A percentile compares a stretch with the other conserved stretches of the same genome.
phyloP scores from a whole-genome alignment of 2,329 filamentous ascomycete genomes.

The Kalaharituber pfeilii region DNA sequence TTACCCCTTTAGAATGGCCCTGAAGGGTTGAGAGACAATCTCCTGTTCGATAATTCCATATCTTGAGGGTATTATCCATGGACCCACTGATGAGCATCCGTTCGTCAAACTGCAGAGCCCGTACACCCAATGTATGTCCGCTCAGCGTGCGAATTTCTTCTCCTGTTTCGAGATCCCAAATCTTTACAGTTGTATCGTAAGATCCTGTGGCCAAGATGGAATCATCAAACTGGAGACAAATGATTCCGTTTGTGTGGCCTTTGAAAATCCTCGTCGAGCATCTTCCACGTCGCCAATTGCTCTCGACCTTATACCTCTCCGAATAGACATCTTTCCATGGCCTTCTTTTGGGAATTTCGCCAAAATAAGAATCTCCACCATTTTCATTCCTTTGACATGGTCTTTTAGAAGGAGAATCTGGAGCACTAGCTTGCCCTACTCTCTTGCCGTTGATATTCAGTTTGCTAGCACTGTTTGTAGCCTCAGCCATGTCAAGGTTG shows the following conservation, averaged over 20 bases:
- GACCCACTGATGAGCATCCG: constrained; percentile 79
- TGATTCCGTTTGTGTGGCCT: constrained; percentile 44
- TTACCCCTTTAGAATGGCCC: constrained; percentile 65
- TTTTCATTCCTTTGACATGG: constrained; percentile 23
- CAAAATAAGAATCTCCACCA: neutral
- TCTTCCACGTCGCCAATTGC: constrained; percentile 91
- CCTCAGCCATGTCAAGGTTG: constrained; percentile 28
- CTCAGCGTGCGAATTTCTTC: constrained; percentile 67
- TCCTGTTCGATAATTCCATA: constrained; percentile 95
- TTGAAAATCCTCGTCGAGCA: constrained; percentile 70
- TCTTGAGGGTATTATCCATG: constrained; percentile 68
- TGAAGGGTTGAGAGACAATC: constrained; percentile 65
- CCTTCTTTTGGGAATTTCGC: constrained; percentile 27
- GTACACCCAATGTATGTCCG: constrained; percentile 68
- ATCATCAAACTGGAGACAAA: constrained; percentile 65
- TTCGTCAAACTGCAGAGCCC: constrained; percentile 84
- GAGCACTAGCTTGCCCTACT: constrained; percentile 5
- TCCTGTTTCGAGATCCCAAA: constrained; percentile 86
- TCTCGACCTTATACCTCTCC: constrained; percentile 85
- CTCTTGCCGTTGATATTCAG: constrained; percentile 20
- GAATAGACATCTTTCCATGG: constrained; percentile 97
- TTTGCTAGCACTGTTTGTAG: constrained; percentile 12
- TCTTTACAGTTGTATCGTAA: constrained; percentile 86
- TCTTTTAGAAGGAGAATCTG: constrained; percentile 9
- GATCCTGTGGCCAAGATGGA: constrained; percentile 84